These are phyloP conservation scores for Boletus fagicola DNA, from an alignment of 768 basidiomycete genomes.

Conservation along the genomic window DNA sequence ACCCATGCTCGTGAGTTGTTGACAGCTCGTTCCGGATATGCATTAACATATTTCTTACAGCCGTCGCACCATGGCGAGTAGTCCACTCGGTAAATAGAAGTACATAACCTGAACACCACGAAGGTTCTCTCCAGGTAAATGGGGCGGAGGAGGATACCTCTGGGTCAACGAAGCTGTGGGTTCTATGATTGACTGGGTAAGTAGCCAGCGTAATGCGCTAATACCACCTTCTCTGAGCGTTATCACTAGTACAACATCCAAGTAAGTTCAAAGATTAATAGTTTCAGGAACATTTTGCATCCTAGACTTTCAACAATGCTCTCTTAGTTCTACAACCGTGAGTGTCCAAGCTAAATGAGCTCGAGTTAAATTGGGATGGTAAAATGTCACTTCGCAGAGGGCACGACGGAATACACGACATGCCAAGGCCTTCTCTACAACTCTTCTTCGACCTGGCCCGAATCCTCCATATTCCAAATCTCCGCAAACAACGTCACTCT, in stretches of 20 bases:
- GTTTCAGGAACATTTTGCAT: not conserved
- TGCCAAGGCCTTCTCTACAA: constrained; percentile 38
- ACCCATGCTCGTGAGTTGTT: constrained; percentile 32
- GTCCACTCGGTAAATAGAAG: not conserved
- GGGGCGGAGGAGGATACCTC: not conserved
- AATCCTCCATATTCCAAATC: constrained; percentile 45
- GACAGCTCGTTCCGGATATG: no score
- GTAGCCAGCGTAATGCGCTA: not conserved
- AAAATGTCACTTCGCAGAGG: constrained; percentile 26
- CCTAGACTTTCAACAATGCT: not conserved
- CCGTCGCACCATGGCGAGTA: constrained; percentile 6
- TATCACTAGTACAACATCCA: not conserved
- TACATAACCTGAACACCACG: not conserved
- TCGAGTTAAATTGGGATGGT: not conserved
- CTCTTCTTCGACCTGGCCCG: constrained; percentile 41
- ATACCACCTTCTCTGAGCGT: not conserved
- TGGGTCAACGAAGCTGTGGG: not conserved
- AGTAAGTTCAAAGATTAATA: not conserved
- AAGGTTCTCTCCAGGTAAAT: not conserved
- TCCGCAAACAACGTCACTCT: constrained; percentile 53
- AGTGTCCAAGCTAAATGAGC: not conserved
- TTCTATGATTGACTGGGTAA: not conserved
- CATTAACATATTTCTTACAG: not conserved
- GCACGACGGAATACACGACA: constrained; percentile 35
- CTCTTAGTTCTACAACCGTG: constrained; percentile 19